Conservation (phyloP, 2,329 filamentous ascomycete species). For the Metarhizium brunneum region DNA sequence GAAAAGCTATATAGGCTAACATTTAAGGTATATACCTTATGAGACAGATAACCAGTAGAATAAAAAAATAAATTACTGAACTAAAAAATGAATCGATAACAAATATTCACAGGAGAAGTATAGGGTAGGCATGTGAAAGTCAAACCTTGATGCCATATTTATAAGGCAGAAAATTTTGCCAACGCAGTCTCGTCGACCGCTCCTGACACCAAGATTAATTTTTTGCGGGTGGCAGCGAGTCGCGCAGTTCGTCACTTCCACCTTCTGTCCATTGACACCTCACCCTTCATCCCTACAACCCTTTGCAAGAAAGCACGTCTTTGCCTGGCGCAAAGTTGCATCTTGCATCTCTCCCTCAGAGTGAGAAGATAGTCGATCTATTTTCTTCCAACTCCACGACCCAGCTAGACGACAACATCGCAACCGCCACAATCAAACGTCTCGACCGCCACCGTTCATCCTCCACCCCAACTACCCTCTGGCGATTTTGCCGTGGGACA, state of each 20-base stretch:
- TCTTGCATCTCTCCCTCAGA: conserved; percentile 5
- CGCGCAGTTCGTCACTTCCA: conserved; percentile 11
- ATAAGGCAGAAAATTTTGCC: neutral
- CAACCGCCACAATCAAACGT: conserved; percentile 3
- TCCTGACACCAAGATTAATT: neutral
- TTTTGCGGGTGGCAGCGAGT: neutral
- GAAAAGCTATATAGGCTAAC: no score
- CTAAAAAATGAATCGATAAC: neutral
- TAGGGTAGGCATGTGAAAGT: neutral
- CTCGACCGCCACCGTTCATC: conserved; percentile 10
- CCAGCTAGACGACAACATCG: neutral
- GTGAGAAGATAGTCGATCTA: conserved; percentile 20
- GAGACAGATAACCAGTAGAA: no score
- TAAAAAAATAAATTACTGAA: no score
- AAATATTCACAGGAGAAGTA: neutral
- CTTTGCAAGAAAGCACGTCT: conserved; percentile 11
- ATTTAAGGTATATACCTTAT: no score
- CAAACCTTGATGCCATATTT: neutral
- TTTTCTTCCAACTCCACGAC: conserved; percentile 12
- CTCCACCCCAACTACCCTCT: conserved; percentile 12
- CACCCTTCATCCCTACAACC: conserved; percentile 10
- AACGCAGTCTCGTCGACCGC: neutral
- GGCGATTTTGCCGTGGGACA: conserved; percentile 2
- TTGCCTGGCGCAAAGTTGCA: conserved; percentile 32
- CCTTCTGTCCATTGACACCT: conserved; percentile 5